Evolutionary conservation across 768 basidiomycete species (phyloP).

Genomic region (Suillus bovinus): DNA sequence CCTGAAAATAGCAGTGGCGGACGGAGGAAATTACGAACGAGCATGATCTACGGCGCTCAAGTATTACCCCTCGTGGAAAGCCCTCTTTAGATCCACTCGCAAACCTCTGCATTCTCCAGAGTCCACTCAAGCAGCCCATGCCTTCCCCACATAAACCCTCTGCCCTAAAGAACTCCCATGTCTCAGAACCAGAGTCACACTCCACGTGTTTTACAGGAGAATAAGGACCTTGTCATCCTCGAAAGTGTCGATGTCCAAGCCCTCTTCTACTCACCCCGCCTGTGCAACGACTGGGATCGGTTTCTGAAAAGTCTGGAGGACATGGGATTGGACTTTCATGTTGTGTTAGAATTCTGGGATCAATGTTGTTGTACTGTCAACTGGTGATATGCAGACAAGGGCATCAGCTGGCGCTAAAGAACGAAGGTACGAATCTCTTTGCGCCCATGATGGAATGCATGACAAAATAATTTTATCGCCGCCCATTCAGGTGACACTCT

Average conservation of each 20-base stretch:
- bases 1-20: background rate
- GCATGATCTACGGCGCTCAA: conserved; percentile 74
- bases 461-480: too few relatives aligned
- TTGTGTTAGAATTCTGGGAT: too few relatives aligned
- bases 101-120: too few relatives aligned
- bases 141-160: conserved; percentile 14
- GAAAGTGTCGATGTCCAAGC: conserved; percentile 54
- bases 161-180: conserved; percentile 12
- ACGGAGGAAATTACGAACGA: conserved; percentile 56
- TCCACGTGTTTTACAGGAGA: conserved; percentile 70
- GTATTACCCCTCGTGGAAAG: conserved; percentile 60
- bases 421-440: too few relatives aligned
- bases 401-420: too few relatives aligned
- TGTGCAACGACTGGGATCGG: background rate
- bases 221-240: conserved; percentile 67
- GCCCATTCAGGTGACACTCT: too few relatives aligned
- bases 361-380: too few relatives aligned
- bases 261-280: conserved; percentile 14
- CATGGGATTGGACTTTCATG: too few relatives aligned
- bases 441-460: too few relatives aligned
- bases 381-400: too few relatives aligned
- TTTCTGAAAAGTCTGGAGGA: too few relatives aligned
- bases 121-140: conserved; percentile 22
- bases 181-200: conserved; percentile 41
- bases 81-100: conserved; percentile 59